Conservation (phyloP, 495 filamentous ascomycete genomes). For the Penicillium manginii region DNA sequence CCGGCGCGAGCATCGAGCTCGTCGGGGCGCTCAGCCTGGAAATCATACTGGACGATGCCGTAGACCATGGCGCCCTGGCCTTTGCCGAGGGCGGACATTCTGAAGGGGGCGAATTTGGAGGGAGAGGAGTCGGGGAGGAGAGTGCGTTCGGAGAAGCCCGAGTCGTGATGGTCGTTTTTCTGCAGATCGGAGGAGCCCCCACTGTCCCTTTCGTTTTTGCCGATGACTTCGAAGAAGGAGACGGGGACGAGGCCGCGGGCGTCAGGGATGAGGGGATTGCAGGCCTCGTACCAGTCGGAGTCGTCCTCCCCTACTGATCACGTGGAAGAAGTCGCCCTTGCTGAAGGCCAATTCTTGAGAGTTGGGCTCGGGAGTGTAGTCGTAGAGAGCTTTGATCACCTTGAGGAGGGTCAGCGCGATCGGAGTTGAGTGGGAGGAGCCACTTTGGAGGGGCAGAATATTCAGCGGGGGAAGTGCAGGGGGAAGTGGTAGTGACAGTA, state of each 20-base stretch:
- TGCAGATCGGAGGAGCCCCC: constrained; percentile 70
- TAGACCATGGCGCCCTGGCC: constrained; percentile 86
- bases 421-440: constrained; percentile 20
- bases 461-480: constrained; percentile 2
- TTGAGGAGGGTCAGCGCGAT: constrained; percentile 40
- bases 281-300: constrained; percentile 96
- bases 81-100: constrained; percentile 61
- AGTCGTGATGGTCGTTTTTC: constrained; percentile 70
- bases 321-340: constrained; percentile 97
- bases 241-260: constrained; percentile 92
- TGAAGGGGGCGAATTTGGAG: constrained; percentile 41
- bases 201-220: constrained; percentile 83
- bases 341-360: constrained; percentile 84
- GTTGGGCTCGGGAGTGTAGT: constrained; percentile 75
- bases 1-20: constrained; percentile 94
- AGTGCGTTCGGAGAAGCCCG: constrained; percentile 74
- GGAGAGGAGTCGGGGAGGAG: constrained; percentile 40
- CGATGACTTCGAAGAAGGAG: constrained; percentile 86
- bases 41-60: constrained; percentile 96
- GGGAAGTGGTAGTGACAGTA: constrained; percentile 1
- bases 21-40: constrained; percentile 90
- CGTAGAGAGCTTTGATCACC: constrained; percentile 97
- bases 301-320: constrained; percentile 97
- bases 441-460: constrained; percentile 12
- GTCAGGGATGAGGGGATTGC: constrained; percentile 88